phyloP scores from a whole-genome alignment of 2,329 filamentous ascomycete genomes.

The Curvularia hawaiiensis region DNA sequence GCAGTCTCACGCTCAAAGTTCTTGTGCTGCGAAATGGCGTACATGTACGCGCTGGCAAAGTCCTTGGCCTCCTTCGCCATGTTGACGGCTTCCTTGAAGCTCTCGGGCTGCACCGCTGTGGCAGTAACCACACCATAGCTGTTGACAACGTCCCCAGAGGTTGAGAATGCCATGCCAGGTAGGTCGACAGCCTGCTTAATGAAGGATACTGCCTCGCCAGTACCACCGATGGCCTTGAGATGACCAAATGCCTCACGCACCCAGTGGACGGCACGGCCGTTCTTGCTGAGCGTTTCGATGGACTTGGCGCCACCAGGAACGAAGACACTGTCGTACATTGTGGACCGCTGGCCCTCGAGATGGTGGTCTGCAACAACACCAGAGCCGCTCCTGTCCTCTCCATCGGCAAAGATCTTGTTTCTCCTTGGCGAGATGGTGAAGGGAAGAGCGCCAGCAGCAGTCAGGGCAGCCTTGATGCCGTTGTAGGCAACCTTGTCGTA shows the following conservation, averaged over 20 bases:
- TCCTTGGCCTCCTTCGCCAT: constrained; percentile 70
- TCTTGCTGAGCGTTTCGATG: constrained; percentile 67
- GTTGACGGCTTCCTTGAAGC: constrained; percentile 64
- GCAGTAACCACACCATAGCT: constrained; percentile 81
- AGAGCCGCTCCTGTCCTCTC: constrained; percentile 58
- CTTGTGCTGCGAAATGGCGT: constrained; percentile 71
- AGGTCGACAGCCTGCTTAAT: constrained; percentile 57
- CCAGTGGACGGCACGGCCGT: constrained; percentile 76
- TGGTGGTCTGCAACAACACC: constrained; percentile 74
- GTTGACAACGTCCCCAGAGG: constrained; percentile 61
- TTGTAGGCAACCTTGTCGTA: constrained; percentile 71
- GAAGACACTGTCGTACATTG: constrained; percentile 81
- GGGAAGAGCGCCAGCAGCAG: constrained; percentile 67
- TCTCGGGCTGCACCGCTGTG: constrained; percentile 57
- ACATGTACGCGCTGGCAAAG: constrained; percentile 74
- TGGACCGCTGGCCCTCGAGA: constrained; percentile 78
- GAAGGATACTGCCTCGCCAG: constrained; percentile 72
- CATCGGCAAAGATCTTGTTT: constrained; percentile 67
- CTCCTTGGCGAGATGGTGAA: constrained; percentile 75
- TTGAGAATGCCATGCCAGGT: constrained; percentile 56
- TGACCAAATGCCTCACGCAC: constrained; percentile 82
- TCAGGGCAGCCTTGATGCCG: constrained; percentile 67
- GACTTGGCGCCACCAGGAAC: constrained; percentile 73
- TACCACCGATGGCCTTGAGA: constrained; percentile 77
- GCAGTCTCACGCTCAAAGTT: constrained; percentile 77